These are phyloP conservation scores for Claviceps sp. DNA, from an alignment of 2,329 filamentous ascomycete genomes.

Conservation along the genomic window DNA sequence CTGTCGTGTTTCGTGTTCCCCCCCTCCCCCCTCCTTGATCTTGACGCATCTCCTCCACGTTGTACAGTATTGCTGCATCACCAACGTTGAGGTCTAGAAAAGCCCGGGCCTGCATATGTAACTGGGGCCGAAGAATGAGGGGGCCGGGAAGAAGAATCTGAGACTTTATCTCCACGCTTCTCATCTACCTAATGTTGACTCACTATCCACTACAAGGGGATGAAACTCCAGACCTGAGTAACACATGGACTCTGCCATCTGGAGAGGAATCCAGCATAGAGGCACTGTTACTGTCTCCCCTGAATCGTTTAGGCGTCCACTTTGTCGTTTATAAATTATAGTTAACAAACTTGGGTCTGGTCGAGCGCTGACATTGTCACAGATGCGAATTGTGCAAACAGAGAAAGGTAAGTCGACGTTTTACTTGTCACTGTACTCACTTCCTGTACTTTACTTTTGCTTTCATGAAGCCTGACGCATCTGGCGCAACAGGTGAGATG, in stretches of 20 bases:
- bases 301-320: slow-evolving; percentile 8
- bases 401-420: slow-evolving; percentile 46
- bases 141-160: too few relatives aligned
- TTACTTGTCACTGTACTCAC: neutral
- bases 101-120: too few relatives aligned
- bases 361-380: slow-evolving; percentile 24
- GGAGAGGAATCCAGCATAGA: neutral
- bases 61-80: neutral
- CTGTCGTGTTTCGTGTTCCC: neutral
- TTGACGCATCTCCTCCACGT: neutral
- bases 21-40: neutral
- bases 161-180: too few relatives aligned
- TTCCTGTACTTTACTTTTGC: neutral
- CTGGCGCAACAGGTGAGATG: slow-evolving; percentile 46
- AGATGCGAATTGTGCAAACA: slow-evolving; percentile 71
- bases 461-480: neutral
- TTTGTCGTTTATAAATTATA: neutral
- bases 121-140: too few relatives aligned
- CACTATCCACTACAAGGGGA: too few relatives aligned
- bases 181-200: too few relatives aligned
- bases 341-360: slow-evolving; percentile 1
- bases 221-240: too few relatives aligned
- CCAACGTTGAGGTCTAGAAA: too few relatives aligned
- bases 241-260: too few relatives aligned
- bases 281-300: neutral